phyloP scores from a whole-genome alignment of 345 rosid species.

The Abelmoschus esculentus region DNA sequence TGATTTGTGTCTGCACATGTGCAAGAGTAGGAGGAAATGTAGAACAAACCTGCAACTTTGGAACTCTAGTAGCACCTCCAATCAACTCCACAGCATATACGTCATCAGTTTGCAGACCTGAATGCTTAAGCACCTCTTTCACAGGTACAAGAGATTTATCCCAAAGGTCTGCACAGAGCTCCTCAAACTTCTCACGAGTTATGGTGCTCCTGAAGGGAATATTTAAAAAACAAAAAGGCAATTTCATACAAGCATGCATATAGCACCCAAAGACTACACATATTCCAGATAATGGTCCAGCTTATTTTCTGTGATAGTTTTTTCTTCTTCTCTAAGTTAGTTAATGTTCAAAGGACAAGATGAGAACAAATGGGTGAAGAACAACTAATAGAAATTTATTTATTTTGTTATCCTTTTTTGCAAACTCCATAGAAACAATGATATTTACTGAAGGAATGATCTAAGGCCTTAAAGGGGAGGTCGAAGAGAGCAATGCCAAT shows the following conservation, averaged over 20 bases:
- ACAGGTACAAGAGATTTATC: conserved; percentile 83
- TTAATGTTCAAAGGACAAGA: neutral
- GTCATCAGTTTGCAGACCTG: conserved; percentile 69
- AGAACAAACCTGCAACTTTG: conserved; percentile 85
- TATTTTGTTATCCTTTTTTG: too few relatives aligned
- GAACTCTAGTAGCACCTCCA: conserved; percentile 98
- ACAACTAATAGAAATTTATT: too few relatives aligned
- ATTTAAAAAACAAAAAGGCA: conserved; percentile 1
- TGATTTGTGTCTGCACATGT: neutral
- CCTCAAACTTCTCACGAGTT: conserved; percentile 92
- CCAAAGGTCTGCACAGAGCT: conserved; percentile 91
- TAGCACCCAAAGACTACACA: neutral
- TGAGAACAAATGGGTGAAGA: too few relatives aligned
- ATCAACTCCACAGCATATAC: conserved; percentile 83
- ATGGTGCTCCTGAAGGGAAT: conserved; percentile 68
- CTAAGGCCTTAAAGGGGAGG: too few relatives aligned
- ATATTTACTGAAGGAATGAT: too few relatives aligned
- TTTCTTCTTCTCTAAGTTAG: neutral
- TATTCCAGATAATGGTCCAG: neutral
- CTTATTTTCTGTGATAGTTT: neutral
- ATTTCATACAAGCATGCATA: conserved; percentile 3
- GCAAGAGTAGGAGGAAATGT: conserved; percentile 4
- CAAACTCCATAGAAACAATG: too few relatives aligned
- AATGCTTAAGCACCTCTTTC: conserved; percentile 65
- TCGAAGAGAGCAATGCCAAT: too few relatives aligned